These are phyloP conservation scores for Tilletiopsis washingtonensis DNA, from an alignment of 1,284 basidiomycete species.

Conservation along the genomic window DNA sequence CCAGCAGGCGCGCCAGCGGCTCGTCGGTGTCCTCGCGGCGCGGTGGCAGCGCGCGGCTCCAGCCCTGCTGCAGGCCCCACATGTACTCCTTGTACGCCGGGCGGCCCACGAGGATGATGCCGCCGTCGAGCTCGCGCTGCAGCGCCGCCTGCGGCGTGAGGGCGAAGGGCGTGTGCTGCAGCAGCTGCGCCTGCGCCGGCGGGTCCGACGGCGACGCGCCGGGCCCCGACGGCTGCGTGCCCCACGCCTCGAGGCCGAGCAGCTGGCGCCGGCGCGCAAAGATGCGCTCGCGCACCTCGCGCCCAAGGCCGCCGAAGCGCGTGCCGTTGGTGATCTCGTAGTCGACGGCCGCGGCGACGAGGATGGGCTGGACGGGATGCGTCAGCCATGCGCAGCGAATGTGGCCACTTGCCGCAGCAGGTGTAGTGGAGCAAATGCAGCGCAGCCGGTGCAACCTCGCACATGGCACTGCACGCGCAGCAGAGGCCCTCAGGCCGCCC, in stretches of 20 bases:
- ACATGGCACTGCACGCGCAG: no score
- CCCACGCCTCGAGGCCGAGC: slow-evolving; percentile 40
- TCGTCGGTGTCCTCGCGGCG: slow-evolving; percentile 62
- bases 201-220: not conserved
- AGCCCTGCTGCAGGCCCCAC: slow-evolving; percentile 74
- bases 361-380: slow-evolving; percentile 61
- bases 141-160: slow-evolving; percentile 57
- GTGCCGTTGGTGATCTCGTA: slow-evolving; percentile 76
- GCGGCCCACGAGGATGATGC: slow-evolving; percentile 77
- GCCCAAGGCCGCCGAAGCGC: slow-evolving; percentile 72
- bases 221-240: not conserved
- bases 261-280: slow-evolving; percentile 56
- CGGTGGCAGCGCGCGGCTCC: slow-evolving; percentile 54
- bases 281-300: slow-evolving; percentile 65
- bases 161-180: slow-evolving; percentile 51
- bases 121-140: slow-evolving; percentile 66
- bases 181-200: not conserved
- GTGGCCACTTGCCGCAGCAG: no score
- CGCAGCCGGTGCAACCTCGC: no score
- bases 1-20: slow-evolving; percentile 61
- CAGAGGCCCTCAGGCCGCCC: not conserved
- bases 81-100: slow-evolving; percentile 91
- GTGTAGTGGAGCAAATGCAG: no score
- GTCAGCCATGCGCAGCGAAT: no score
- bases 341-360: slow-evolving; percentile 89